Conservation (phyloP, 495 filamentous ascomycete species). For the Aspergillus haitiensis region DNA sequence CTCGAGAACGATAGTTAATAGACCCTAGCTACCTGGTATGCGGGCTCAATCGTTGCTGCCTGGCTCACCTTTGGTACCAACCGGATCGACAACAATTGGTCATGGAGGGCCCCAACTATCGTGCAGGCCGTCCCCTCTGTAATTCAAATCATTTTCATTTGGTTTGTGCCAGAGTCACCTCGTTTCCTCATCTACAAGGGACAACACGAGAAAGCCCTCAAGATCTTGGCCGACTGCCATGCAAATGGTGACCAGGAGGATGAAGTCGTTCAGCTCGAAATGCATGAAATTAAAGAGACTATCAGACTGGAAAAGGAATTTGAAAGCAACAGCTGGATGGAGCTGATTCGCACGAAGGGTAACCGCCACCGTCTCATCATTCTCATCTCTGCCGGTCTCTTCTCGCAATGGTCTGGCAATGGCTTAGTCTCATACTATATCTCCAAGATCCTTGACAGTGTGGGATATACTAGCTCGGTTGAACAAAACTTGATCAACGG, state of each 20-base stretch:
- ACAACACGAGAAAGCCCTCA: slow-evolving; percentile 39
- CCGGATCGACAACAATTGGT: slow-evolving; percentile 45
- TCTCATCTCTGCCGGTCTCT: slow-evolving; percentile 56
- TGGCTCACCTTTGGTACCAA: slow-evolving; percentile 39
- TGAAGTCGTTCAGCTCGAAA: slow-evolving; percentile 34
- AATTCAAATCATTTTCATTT: slow-evolving; percentile 49
- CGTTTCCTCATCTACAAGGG: slow-evolving; percentile 40
- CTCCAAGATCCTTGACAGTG: slow-evolving; percentile 53
- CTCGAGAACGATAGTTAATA: slow-evolving; percentile 3
- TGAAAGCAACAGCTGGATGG: slow-evolving; percentile 41
- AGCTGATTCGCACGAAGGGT: slow-evolving; percentile 67
- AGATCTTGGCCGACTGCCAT: slow-evolving; percentile 39
- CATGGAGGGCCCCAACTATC: slow-evolving; percentile 50
- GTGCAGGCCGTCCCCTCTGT: slow-evolving; percentile 50
- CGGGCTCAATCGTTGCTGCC: slow-evolving; percentile 46
- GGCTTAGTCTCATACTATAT: slow-evolving; percentile 67
- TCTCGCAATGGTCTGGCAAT: slow-evolving; percentile 68
- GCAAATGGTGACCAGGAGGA: slow-evolving; percentile 31
- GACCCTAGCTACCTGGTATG: slow-evolving; percentile 27
- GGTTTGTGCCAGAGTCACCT: slow-evolving; percentile 51
- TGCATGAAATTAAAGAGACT: slow-evolving; percentile 37
- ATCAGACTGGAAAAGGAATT: slow-evolving; percentile 37
- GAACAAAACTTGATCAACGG: slow-evolving; percentile 45
- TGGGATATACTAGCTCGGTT: slow-evolving; percentile 53
- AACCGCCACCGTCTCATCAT: slow-evolving; percentile 64